Base-by-base conservation (phyloP, 352 stramenopile species). In the Pythium pyrilobum region DNA sequence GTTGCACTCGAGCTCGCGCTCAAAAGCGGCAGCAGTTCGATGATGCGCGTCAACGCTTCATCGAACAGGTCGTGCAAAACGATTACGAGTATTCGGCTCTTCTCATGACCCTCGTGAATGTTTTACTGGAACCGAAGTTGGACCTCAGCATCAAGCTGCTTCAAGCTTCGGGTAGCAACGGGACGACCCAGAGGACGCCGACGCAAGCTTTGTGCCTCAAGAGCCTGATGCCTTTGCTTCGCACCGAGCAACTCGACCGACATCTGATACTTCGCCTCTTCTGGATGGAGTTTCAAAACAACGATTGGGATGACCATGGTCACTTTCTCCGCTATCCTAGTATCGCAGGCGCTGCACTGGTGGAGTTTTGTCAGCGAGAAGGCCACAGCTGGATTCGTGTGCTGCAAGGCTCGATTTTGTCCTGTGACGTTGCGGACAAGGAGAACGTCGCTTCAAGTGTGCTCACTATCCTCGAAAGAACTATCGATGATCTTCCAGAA, bases 61-160 rank as follows among this genome's bases (percentile, higher is more conserved):
- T 72, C 16, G 47, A 69, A 4, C 67, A 85, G 56, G 69, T 87
- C 2, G 73, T 71, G 1, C 81, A 89, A 52, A 89, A 88, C 43
- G 72, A 92, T 39, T 54, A 70, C 28, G 81, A 92, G 32, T 92
- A 92, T 49, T 87, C 81, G 4, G n/a, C 70, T 13, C 31, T 92
- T 18, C 56, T 89, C 4, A 62, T 76, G 44, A 62, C 67, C 33
- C 45, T 89, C 3, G 63, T 62, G 0, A 51, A 84, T 51, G 33
- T 83, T 21, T 23, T 88, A 20, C 10, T 6, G n/a, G 36, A 41
- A 25, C 36, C 1, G 36, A 25, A 41, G n/a, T 25, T 23, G n/a
- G 16, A 25, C 21, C 12, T 32, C 7, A 20, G 12, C 9, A 20
- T 18, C 15, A 31, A 32, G 20, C 13, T 16, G 39, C 28, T 69